phyloP scores from a whole-genome alignment of 1,139 yeast genomes.

The Hyphopichia khmerensis region DNA sequence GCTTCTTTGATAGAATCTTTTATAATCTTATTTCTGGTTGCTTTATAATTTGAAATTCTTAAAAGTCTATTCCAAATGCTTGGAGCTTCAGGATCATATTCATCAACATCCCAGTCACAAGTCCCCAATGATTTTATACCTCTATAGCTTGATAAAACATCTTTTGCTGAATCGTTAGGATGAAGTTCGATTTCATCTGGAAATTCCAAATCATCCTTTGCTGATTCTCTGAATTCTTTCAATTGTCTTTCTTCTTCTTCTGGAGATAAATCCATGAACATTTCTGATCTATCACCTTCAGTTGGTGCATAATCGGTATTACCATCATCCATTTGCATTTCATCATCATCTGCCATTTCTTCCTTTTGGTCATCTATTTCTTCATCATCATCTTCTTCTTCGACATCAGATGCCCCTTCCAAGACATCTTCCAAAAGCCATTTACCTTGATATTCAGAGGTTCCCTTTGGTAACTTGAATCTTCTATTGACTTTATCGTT shows the following conservation, averaged over 20 bases:
- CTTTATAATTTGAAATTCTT: slow-evolving; percentile 74
- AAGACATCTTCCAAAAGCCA: slow-evolving; percentile 73
- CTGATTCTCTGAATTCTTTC: slow-evolving; percentile 63
- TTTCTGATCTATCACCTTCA: slow-evolving; percentile 54
- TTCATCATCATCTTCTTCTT: slow-evolving; percentile 48
- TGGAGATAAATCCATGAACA: slow-evolving; percentile 70
- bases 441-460: slow-evolving; percentile 90
- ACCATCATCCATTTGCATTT: slow-evolving; percentile 25
- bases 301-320: slow-evolving; percentile 39
- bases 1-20: slow-evolving; percentile 62
- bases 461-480: slow-evolving; percentile 72
- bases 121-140: slow-evolving; percentile 82
- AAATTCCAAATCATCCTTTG: slow-evolving; percentile 83
- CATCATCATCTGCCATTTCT: slow-evolving; percentile 27
- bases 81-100: slow-evolving; percentile 74
- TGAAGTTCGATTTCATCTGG: slow-evolving; percentile 92
- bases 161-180: slow-evolving; percentile 74
- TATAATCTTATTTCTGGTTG: slow-evolving; percentile 66
- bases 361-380: slow-evolving; percentile 26
- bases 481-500: slow-evolving; percentile 28
- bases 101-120: slow-evolving; percentile 87
- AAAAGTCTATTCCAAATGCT: slow-evolving; percentile 73
- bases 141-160: slow-evolving; percentile 72
- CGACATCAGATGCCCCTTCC: slow-evolving; percentile 51
- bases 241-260: slow-evolving; percentile 86